phyloP scores from a whole-genome alignment of 768 basidiomycete genomes.

The Crucibulum laeve region DNA sequence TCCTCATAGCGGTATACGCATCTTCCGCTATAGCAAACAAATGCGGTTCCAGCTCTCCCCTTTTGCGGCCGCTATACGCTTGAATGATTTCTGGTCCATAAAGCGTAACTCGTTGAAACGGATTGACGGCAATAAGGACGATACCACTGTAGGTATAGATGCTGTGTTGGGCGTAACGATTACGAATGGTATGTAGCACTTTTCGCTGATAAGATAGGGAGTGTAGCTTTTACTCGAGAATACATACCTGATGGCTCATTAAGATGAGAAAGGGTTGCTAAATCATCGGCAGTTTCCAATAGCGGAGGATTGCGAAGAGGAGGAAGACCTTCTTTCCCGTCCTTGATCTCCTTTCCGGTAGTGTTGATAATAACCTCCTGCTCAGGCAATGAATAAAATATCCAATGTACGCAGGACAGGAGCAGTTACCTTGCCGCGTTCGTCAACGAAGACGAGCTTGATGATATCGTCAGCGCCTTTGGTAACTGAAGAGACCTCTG shows the following conservation, averaged over 20 bases:
- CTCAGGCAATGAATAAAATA: conserved; percentile 5
- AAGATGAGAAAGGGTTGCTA: conserved; percentile 95
- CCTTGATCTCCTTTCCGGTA: conserved; percentile 74
- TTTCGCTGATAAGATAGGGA: conserved; percentile 7
- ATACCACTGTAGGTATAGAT: conserved; percentile 99
- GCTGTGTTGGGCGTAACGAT: conserved; percentile 94
- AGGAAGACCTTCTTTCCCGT: conserved; percentile 76
- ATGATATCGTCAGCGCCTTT: conserved; percentile 70
- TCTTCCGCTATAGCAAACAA: conserved; percentile 99
- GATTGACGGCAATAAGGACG: conserved; percentile 97
- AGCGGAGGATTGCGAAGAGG: conserved; percentile 95
- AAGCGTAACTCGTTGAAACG: conserved; percentile 94
- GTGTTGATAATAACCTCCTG: conserved; percentile 82
- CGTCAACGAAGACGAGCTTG: conserved; percentile 83
- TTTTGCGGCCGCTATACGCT: conserved; percentile 86
- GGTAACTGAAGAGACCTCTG: conserved; percentile 66
- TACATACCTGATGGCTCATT: conserved; percentile 92
- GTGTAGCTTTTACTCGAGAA: neutral
- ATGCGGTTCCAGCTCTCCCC: conserved; percentile 96
- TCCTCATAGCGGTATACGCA: conserved; percentile 96
- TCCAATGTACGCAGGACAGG: conserved; percentile 10
- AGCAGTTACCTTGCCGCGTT: conserved; percentile 85
- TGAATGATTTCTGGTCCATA: conserved; percentile 98
- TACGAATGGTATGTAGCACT: conserved; percentile 97
- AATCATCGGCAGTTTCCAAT: conserved; percentile 94